phyloP scores from a whole-genome alignment of 75 land plant species.

The Pinus albicaulis region DNA sequence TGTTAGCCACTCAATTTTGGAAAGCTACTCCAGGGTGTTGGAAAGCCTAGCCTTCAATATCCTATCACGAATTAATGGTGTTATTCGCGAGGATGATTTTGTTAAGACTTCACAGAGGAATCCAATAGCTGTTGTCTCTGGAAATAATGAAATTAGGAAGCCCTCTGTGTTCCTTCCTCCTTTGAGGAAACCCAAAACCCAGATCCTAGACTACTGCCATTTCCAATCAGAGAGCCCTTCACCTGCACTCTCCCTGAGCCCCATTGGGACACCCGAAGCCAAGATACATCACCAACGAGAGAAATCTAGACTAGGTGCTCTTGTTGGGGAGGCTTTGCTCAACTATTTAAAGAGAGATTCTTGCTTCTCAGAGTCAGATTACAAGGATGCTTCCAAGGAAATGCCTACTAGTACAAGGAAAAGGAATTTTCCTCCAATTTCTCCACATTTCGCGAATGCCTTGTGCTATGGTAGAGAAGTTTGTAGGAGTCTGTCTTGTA shows the following conservation, averaged over 20 bases:
- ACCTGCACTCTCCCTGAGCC: neutral
- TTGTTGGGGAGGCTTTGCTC: constrained; percentile 6
- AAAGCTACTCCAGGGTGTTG: constrained; percentile 74
- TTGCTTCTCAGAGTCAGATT: constrained; percentile 3
- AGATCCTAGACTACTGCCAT: constrained; percentile 5
- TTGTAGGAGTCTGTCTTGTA: constrained; percentile 19
- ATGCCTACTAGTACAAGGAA: constrained; percentile 6
- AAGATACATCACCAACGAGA: constrained; percentile 20
- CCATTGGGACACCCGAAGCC: constrained; percentile 17
- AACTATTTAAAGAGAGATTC: constrained; percentile 18
- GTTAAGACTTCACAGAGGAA: constrained; percentile 18
- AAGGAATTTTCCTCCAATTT: constrained; percentile 5
- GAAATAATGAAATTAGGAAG: neutral
- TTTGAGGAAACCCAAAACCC: constrained; percentile 18
- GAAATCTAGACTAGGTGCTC: constrained; percentile 33
- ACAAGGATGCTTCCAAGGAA: constrained; percentile 7
- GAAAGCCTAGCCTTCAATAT: constrained; percentile 69
- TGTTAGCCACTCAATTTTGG: constrained; percentile 64
- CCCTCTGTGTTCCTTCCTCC: too few species aligned
- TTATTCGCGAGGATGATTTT: constrained; percentile 52
- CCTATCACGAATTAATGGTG: constrained; percentile 56
- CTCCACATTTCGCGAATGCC: constrained; percentile 17
- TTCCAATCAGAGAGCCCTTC: constrained; percentile 17
- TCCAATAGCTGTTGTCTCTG: constrained; percentile 9
- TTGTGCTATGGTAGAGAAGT: constrained; percentile 41